These are phyloP conservation scores for Neoboletus magnificus DNA, from an alignment of 768 basidiomycete species.

Conservation along the genomic window DNA sequence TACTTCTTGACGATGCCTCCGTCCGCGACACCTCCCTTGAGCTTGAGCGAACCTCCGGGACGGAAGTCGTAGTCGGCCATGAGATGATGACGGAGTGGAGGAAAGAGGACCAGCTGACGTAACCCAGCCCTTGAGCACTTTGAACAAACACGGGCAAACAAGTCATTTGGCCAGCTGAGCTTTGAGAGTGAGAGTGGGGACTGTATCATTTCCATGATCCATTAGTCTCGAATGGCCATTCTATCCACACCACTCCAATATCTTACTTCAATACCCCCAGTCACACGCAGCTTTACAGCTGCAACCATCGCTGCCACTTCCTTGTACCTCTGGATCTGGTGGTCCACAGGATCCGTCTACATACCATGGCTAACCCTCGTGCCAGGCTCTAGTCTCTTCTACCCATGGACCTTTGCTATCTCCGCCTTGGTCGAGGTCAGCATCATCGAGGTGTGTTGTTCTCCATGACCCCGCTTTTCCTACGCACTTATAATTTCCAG, in stretches of 20 bases:
- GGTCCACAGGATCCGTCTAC: conserved; percentile 43
- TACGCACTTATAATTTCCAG: conserved; percentile 39
- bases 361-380: conserved; percentile 73
- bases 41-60: conserved; percentile 84
- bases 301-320: conserved; percentile 57
- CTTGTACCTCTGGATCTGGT: conserved; percentile 63
- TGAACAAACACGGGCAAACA: conserved; percentile 27
- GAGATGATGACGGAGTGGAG: conserved; percentile 16
- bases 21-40: conserved; percentile 78
- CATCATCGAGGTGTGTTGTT: conserved; percentile 69
- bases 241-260: conserved; percentile 69
- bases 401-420: conserved; percentile 93
- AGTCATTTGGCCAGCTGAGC: not conserved
- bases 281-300: conserved; percentile 69
- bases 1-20: conserved; percentile 85
- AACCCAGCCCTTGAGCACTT: conserved; percentile 17
- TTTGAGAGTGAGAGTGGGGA: not conserved
- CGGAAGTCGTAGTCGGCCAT: conserved; percentile 87
- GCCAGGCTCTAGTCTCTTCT: conserved; percentile 77
- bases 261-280: conserved; percentile 70
- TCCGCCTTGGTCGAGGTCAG: conserved; percentile 84
- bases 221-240: conserved; percentile 56
- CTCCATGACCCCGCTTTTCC: not conserved
- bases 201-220: conserved; percentile 9
- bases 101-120: conserved; percentile 28